Evolutionary conservation across 768 basidiomycete species (phyloP).

Genomic region (Russula virescens): DNA sequence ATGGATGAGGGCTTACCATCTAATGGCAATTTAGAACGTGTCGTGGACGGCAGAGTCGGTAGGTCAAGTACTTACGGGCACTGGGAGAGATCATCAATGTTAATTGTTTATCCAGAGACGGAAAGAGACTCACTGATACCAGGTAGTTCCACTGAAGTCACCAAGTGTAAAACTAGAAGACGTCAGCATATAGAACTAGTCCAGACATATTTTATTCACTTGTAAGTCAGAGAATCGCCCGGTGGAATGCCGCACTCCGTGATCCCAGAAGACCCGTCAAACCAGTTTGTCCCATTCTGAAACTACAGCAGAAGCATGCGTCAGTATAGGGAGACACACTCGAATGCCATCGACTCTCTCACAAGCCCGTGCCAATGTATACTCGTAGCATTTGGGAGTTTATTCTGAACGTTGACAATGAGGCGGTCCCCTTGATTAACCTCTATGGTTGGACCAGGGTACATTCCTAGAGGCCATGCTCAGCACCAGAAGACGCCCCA

Average conservation of each 20-base stretch:
- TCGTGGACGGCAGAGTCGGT: background rate
- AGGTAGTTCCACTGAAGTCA: conserved; percentile 41
- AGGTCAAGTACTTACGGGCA: conserved; percentile 25
- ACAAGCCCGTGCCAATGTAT: conserved; percentile 36
- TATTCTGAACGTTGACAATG: conserved; percentile 35
- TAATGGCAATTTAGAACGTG: background rate
- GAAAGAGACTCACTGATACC: conserved; percentile 40
- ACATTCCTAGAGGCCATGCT: conserved; percentile 26
- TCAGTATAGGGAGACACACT: background rate
- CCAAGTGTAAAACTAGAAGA: conserved; percentile 36
- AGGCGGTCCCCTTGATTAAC: conserved; percentile 36
- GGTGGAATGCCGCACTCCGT: conserved; percentile 53
- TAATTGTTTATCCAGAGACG: too few relatives aligned
- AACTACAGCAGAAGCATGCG: conserved; percentile 27
- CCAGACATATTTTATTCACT: conserved; percentile 23
- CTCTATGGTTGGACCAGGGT: conserved; percentile 37
- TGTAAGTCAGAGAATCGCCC: conserved; percentile 39
- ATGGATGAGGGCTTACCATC: conserved; percentile 23
- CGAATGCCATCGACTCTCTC: background rate
- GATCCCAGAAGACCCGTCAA: conserved; percentile 43
- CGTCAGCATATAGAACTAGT: background rate
- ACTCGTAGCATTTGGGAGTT: conserved; percentile 31
- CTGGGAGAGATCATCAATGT: conserved; percentile 10
- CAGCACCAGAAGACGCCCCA: background rate
- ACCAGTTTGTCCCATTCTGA: conserved; percentile 42